These are phyloP conservation scores for Hymenoscyphus salicellus DNA, from an alignment of 2,329 filamentous ascomycete genomes.

Conservation along the genomic window DNA sequence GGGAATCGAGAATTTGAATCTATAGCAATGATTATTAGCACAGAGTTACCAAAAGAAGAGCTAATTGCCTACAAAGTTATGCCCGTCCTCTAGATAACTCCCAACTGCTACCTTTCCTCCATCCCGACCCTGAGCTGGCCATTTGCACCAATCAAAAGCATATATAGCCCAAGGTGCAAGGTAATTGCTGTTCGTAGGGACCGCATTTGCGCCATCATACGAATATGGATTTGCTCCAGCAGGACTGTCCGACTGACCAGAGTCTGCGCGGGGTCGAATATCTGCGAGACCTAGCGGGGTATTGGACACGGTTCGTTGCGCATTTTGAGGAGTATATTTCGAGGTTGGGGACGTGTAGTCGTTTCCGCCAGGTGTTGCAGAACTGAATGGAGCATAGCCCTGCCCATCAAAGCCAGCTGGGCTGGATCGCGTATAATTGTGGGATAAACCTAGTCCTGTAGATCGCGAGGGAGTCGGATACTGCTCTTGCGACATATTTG, in stretches of 20 bases:
- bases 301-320: slow-evolving; percentile 66
- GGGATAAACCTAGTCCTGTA: slow-evolving; percentile 61
- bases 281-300: slow-evolving; percentile 89
- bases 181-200: slow-evolving; percentile 82
- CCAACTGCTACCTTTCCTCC: slow-evolving; percentile 92
- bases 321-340: slow-evolving; percentile 56
- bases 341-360: slow-evolving; percentile 56
- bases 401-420: slow-evolving; percentile 59
- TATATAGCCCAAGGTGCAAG: slow-evolving; percentile 93
- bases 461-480: slow-evolving; percentile 65
- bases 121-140: slow-evolving; percentile 75
- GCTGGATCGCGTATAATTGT: slow-evolving; percentile 82
- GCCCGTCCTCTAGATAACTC: slow-evolving; percentile 95
- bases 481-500: slow-evolving; percentile 51
- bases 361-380: slow-evolving; percentile 62
- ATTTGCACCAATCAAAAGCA: slow-evolving; percentile 99
- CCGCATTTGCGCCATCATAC: slow-evolving; percentile 64
- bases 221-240: slow-evolving; percentile 56
- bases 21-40: slow-evolving; percentile 38
- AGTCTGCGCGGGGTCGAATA: slow-evolving; percentile 83
- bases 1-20: slow-evolving; percentile 96
- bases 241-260: slow-evolving; percentile 69
- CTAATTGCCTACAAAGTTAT: slow-evolving; percentile 75
- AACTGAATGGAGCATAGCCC: slow-evolving; percentile 55
- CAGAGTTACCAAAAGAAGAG: background rate